phyloP scores from a whole-genome alignment of 306 rosid genomes.

The Fragaria ananassa region DNA sequence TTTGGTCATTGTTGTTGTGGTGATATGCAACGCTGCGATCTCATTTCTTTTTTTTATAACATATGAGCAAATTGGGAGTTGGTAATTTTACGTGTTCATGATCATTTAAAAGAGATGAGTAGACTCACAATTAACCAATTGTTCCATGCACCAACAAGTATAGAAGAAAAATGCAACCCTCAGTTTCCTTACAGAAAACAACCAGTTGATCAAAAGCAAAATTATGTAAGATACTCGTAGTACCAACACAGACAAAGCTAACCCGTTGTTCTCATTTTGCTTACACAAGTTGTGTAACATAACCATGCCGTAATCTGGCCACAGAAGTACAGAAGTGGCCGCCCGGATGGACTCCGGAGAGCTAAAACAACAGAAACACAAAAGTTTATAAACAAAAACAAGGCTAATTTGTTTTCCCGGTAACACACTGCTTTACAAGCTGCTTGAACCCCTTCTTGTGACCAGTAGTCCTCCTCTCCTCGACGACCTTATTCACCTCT shows the following conservation, averaged over 20 bases:
- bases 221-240: neutral
- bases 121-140: no score
- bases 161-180: no score
- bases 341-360: neutral
- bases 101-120: no score
- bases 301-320: neutral
- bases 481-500: neutral
- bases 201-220: neutral
- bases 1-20: no score
- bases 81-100: no score
- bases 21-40: no score
- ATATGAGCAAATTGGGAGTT: no score
- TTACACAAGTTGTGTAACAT: neutral
- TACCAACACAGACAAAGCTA: neutral
- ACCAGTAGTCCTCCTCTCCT: constrained; percentile 12
- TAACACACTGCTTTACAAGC: constrained; percentile 43
- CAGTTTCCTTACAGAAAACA: no score
- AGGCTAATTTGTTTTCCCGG: constrained; percentile 16
- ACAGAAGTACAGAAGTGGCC: neutral
- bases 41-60: no score
- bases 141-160: no score
- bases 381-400: neutral
- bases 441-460: constrained; percentile 46
- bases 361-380: neutral
- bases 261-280: neutral